These are phyloP conservation scores for Chondrus crispus DNA, from an alignment of 23 red algal genomes.

Conservation along the genomic window DNA sequence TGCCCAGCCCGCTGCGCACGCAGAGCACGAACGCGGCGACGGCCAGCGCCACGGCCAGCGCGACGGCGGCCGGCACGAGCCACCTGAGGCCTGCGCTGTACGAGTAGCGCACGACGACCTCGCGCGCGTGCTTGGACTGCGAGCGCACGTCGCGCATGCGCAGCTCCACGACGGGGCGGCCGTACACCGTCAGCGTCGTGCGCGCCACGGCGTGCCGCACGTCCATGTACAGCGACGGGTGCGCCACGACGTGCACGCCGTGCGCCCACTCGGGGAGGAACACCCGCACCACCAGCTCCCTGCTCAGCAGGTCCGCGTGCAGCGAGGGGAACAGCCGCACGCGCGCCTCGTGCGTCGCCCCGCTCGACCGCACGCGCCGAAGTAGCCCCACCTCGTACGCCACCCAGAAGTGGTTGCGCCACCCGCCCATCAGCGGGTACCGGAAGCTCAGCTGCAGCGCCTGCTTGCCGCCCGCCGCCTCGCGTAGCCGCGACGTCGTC, in stretches of 20 bases:
- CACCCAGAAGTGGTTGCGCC: slow-evolving; percentile 89
- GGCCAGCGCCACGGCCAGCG: not conserved
- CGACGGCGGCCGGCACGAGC: slow-evolving; percentile 9
- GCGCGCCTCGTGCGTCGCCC: not conserved
- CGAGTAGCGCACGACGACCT: not conserved
- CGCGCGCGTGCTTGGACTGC: slow-evolving; percentile 31
- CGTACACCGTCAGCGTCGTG: slow-evolving; percentile 33
- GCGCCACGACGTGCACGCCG: not conserved
- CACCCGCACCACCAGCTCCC: slow-evolving; percentile 14
- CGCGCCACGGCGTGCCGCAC: not conserved
- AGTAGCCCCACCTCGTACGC: slow-evolving; percentile 45
- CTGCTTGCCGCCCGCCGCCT: not conserved
- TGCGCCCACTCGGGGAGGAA: slow-evolving; percentile 36
- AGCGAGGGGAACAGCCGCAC: slow-evolving; percentile 36
- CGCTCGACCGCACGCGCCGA: slow-evolving; percentile 15
- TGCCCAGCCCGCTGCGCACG: slow-evolving; percentile 24
- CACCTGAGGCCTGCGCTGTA: slow-evolving; percentile 23
- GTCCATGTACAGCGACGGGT: slow-evolving; percentile 31
- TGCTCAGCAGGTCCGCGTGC: slow-evolving; percentile 5
- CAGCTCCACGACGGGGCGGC: slow-evolving; percentile 17
- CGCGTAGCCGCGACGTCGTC: slow-evolving; percentile 57
- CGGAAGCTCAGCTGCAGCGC: slow-evolving; percentile 57
- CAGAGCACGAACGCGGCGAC: not conserved
- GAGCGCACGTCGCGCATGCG: not conserved
- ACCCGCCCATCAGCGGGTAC: slow-evolving; percentile 87